Base-by-base conservation (phyloP, 2,329 filamentous ascomycete genomes). In the Beauveria bassiana region DNA sequence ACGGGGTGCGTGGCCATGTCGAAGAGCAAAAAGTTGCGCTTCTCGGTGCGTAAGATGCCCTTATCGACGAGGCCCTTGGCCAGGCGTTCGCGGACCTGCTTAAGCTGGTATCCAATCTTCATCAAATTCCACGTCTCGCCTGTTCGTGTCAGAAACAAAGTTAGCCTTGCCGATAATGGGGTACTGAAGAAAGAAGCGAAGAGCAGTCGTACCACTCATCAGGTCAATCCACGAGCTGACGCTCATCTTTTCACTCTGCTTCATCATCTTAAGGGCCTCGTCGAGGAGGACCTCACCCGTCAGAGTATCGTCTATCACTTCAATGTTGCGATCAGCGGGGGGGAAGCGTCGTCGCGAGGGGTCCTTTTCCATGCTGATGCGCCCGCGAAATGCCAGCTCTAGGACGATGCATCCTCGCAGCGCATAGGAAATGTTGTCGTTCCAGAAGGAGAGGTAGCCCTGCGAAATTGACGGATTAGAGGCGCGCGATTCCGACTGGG, bases 241-340 rank as follows among this genome's bases (percentile, higher is more conserved):
- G 77, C 95, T 98, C 95, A 99, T 98, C 84, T 96, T 97, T 81
- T 99, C 95, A 77, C 92, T 97, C 69, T 90, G 88, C 83, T 99
- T 99, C 93, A 99, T 99, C 93, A 99, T 96, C 82, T 99, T 99
- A 72, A 99, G 81, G 63, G 95, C 91, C 80, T 99, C 95, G 77
- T 99, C 95, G 71, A 99, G 84, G 70, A 99, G 83, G 66, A 98
- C 95, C 79, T 99, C 95, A 68, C 95, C 95, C 6, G 95, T 99
- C 72, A 97, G 82, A 63, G 92, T 93, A 73, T 97, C 93, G 76
- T 99, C 95, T 72, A 98, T 86, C 66, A 99, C 95, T 78, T 99
- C 95, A 75, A 99, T 97, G 68, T 95, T 82, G 68, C 95, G 86
- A 77, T 99, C 95, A 68, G 93, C 88, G 64, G 98, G 81, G 62